Conservation (phyloP, 2,329 filamentous ascomycete genomes). For the Colletotrichum graminicola region DNA sequence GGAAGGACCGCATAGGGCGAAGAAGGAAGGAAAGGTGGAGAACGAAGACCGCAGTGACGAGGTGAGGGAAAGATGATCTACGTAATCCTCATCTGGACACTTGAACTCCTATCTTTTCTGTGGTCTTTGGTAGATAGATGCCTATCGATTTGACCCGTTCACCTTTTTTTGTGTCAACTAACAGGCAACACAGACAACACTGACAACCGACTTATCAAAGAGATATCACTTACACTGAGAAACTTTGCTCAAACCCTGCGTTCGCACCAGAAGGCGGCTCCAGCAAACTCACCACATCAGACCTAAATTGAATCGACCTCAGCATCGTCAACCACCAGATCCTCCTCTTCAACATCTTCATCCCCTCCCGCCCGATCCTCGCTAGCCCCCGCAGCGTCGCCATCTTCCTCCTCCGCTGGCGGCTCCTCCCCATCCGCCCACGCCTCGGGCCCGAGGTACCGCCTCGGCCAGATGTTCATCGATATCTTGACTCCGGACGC, state of each 20-base stretch:
- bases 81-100: background rate
- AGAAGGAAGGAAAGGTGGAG: background rate
- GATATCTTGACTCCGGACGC: constrained; percentile 57
- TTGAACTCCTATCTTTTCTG: background rate
- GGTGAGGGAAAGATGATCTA: background rate
- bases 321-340: constrained; percentile 31
- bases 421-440: constrained; percentile 19
- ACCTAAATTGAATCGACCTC: constrained; percentile 21
- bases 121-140: background rate
- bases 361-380: background rate
- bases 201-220: background rate
- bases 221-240: background rate
- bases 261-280: background rate
- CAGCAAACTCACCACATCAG: too few species aligned
- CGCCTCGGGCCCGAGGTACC: constrained; percentile 29
- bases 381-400: background rate
- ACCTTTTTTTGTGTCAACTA: background rate
- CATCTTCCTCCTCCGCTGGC: background rate
- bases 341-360: background rate
- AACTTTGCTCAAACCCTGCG: background rate
- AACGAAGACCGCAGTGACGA: background rate
- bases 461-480: constrained; percentile 59
- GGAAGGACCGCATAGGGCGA: too few species aligned
- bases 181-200: background rate
- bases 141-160: too few species aligned